These are phyloP conservation scores for Tremella mesenterica DNA, from an alignment of 768 basidiomycete genomes.

Conservation along the genomic window DNA sequence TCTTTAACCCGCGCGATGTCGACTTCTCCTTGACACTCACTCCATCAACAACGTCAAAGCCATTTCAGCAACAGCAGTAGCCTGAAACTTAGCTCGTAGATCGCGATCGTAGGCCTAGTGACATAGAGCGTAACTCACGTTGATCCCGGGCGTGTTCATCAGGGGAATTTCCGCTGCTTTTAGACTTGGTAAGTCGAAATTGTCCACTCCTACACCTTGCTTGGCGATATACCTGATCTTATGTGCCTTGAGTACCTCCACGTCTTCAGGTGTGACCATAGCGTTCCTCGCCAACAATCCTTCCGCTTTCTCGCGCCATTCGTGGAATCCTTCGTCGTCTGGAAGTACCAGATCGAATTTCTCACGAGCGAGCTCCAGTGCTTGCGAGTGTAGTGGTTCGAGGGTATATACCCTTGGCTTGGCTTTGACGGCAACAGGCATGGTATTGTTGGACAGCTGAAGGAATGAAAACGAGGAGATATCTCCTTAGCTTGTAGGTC, in stretches of 20 bases:
- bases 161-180: slow-evolving; percentile 7
- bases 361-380: background rate
- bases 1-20: too few species aligned
- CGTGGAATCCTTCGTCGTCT: slow-evolving; percentile 2
- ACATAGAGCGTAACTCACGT: slow-evolving; percentile 9
- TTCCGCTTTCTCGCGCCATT: slow-evolving; percentile 7
- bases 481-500: too few species aligned
- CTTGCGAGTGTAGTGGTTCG: slow-evolving; percentile 7
- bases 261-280: slow-evolving; percentile 1
- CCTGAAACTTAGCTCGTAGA: slow-evolving; percentile 3
- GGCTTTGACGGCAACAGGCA: too few species aligned
- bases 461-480: too few species aligned
- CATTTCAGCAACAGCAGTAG: slow-evolving; percentile 10
- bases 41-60: slow-evolving; percentile 4
- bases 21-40: background rate
- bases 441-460: too few species aligned
- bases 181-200: slow-evolving; percentile 8
- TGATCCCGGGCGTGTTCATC: slow-evolving; percentile 22
- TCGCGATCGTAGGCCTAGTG: background rate
- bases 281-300: slow-evolving; percentile 4
- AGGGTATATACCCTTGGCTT: slow-evolving; percentile 8
- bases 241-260: slow-evolving; percentile 1
- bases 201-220: slow-evolving; percentile 20
- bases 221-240: slow-evolving; percentile 14
- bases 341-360: slow-evolving; percentile 3